Evolutionary conservation across 768 basidiomycete genomes (phyloP), one percentile per base, ranked within the genome.

Genomic region (Rhodotorula paludigena): DNA sequence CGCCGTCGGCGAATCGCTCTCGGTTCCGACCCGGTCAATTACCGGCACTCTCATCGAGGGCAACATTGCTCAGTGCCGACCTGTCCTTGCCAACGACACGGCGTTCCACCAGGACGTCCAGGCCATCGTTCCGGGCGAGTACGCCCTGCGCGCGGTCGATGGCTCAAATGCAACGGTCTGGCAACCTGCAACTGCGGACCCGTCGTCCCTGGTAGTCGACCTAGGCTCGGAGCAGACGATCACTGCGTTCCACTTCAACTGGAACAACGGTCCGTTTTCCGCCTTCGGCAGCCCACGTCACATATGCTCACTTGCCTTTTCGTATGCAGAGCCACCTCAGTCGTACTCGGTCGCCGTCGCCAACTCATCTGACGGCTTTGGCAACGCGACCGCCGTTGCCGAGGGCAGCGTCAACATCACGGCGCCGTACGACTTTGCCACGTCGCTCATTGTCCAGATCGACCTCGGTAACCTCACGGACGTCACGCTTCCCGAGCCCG

Each of bases 81-180:
- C 32, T 1, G 55, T 64, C 30, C 39, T 72, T 33, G 15, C 32
- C 11, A 57, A 64, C 60, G 71, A 72, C 53, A 63, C 64, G 9
- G 11, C 38, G 8, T 72, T 72, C 48, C 53, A 33, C n/a, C 8
- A 41, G 35, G 49, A 11, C 1, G 25, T 32, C n/a, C 20, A 39
- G 10, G 18, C 38, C 16, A 63, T 68, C 53, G 63, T 68, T 6
- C 71, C 71, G 0, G 71, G 71, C 5, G 66, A 72, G 38, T 72
- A 55, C 48, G 63, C 56, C 1, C 52, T 68, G 25, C 39, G 60
- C 5, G 71, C 71, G 7, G 55, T 72, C 20, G 71, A 72, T 33
- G 71, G 71, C 12, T 57, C 66, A 9, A 72, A 72, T 53, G 61
- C 69, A 6, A 72, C 71, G 3, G 41, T 44, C 32, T 72, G 71